Evolutionary conservation across 1,284 basidiomycete genomes (phyloP).

Genomic region (Ceratobasidium sp.): DNA sequence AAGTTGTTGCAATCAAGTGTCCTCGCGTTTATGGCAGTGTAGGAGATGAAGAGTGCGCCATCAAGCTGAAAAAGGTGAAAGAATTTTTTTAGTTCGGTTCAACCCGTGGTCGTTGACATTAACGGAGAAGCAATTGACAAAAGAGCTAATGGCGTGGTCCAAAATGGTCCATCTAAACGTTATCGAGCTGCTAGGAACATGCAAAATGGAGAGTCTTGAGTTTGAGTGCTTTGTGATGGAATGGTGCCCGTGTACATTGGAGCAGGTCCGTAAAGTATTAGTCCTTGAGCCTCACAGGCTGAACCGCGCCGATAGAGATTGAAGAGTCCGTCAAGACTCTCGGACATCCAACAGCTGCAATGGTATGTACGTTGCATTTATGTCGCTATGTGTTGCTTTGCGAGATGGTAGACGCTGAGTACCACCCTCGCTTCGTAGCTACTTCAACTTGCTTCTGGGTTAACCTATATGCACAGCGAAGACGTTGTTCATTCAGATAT

Average conservation of each 20-base stretch:
- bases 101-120: not conserved
- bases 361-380: too few relatives aligned
- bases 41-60: not conserved
- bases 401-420: too few relatives aligned
- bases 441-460: not conserved
- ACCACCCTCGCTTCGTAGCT: not conserved
- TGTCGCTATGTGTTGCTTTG: too few relatives aligned
- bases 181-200: not conserved
- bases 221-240: not conserved
- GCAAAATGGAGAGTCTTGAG: not conserved
- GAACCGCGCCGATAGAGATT: not conserved
- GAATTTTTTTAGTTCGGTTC: too few relatives aligned
- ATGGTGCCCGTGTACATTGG: not conserved
- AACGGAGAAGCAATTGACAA: not conserved
- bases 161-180: not conserved
- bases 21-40: not conserved
- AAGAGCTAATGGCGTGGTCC: not conserved
- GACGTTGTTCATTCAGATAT: not conserved
- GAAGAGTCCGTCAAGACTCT: not conserved
- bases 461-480: conserved; percentile 2
- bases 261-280: not conserved
- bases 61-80: not conserved
- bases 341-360: not conserved
- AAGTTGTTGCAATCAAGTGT: conserved; percentile 2
- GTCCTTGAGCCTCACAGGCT: not conserved